Percentiles rank a stretch among this genome's conserved stretches.
Evolutionary conservation across 768 basidiomycete species (phyloP).

Genomic region (Serendipita sp.): DNA sequence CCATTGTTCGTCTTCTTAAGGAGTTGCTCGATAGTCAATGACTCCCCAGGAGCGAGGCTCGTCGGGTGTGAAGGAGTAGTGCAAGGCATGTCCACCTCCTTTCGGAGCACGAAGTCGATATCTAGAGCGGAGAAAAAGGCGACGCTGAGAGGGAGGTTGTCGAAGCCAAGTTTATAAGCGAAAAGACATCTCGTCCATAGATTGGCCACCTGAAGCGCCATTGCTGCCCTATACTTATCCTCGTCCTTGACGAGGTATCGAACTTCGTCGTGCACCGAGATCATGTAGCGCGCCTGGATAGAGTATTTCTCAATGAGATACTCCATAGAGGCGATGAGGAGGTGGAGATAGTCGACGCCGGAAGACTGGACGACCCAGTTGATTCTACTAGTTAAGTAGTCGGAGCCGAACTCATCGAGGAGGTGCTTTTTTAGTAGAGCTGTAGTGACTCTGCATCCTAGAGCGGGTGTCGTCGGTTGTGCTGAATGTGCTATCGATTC

Average conservation of each 20-base stretch:
- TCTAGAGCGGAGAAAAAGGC: slow-evolving; percentile 98
- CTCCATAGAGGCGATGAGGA: slow-evolving; percentile 91
- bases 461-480: slow-evolving; percentile 76
- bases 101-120: slow-evolving; percentile 75
- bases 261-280: slow-evolving; percentile 95
- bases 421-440: slow-evolving; percentile 86
- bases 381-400: slow-evolving; percentile 91
- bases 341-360: slow-evolving; percentile 94
- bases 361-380: slow-evolving; percentile 99
- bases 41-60: slow-evolving; percentile 78
- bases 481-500: slow-evolving; percentile 87
- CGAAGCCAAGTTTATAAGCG: slow-evolving; percentile 86
- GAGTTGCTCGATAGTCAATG: slow-evolving; percentile 50
- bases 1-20: slow-evolving; percentile 57
- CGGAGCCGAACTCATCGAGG: slow-evolving; percentile 60
- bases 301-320: slow-evolving; percentile 64
- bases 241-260: slow-evolving; percentile 82
- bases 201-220: slow-evolving; percentile 90
- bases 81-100: slow-evolving; percentile 94
- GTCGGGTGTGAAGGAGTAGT: slow-evolving; percentile 81
- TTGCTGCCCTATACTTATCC: slow-evolving; percentile 78
- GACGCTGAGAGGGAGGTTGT: slow-evolving; percentile 86
- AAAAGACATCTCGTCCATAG: slow-evolving; percentile 89
- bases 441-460: slow-evolving; percentile 86
- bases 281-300: slow-evolving; percentile 83